phyloP scores from a whole-genome alignment of 2,329 filamentous ascomycete species.

The Huntiella moniliformis region DNA sequence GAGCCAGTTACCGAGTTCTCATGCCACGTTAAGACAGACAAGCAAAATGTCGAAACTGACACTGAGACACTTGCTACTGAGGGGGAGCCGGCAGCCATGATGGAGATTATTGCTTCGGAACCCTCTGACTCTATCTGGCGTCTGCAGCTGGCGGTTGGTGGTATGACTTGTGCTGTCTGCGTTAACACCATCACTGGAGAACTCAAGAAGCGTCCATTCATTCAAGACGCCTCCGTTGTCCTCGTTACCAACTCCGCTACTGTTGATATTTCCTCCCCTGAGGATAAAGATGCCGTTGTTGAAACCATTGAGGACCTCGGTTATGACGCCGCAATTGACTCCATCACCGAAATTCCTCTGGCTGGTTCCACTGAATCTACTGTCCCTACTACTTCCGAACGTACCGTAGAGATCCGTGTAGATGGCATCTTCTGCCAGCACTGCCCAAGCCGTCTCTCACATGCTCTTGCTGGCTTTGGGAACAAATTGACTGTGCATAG shows the following conservation, averaged over 20 bases:
- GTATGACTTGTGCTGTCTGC: constrained; percentile 59
- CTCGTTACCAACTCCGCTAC: constrained; percentile 49
- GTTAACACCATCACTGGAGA: constrained; percentile 42
- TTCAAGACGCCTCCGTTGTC: constrained; percentile 41
- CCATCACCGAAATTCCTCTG: constrained; percentile 24
- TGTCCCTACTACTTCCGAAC: constrained; percentile 16
- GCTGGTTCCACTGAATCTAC: constrained; percentile 14
- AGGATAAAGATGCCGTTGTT: constrained; percentile 19
- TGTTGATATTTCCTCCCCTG: constrained; percentile 30
- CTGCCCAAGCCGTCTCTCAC: constrained; percentile 42
- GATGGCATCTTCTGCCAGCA: constrained; percentile 59
- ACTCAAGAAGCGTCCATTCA: constrained; percentile 28
- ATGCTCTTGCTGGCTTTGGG: constrained; percentile 33
- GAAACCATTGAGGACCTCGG: constrained; percentile 42
- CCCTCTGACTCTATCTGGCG: constrained; percentile 21
- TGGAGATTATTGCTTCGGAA: constrained; percentile 3
- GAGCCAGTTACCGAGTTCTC: neutral
- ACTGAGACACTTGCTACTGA: neutral
- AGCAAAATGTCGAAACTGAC: neutral
- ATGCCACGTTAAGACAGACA: neutral
- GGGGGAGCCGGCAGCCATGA: constrained; percentile 6
- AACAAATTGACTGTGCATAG: constrained; percentile 32
- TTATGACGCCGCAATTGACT: constrained; percentile 43
- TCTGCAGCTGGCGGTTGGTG: constrained; percentile 40
- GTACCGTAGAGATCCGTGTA: constrained; percentile 46